These are phyloP conservation scores for Talaromyces borbonicus DNA, from an alignment of 495 filamentous ascomycete genomes.

Conservation along the genomic window DNA sequence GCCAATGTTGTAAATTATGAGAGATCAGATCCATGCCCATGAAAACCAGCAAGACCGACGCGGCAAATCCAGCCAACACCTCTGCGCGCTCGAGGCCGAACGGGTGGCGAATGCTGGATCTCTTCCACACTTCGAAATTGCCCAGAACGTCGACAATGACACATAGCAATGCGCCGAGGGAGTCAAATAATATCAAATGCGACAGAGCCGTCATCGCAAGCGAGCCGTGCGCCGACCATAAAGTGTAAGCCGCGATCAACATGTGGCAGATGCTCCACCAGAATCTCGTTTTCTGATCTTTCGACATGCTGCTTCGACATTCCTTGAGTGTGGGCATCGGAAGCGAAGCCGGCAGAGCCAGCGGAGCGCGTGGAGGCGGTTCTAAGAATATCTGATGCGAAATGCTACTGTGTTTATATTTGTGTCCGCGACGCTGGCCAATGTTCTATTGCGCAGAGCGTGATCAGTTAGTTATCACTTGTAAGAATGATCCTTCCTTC, in stretches of 20 bases:
- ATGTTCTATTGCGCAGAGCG: constrained; percentile 48
- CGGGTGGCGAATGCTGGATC: constrained; percentile 84
- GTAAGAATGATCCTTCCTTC: constrained; percentile 6
- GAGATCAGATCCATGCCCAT: constrained; percentile 93
- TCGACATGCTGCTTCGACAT: constrained; percentile 74
- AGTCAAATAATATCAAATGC: constrained; percentile 90
- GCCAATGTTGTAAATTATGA: constrained; percentile 81
- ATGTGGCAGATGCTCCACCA: constrained; percentile 89
- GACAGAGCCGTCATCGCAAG: constrained; percentile 87
- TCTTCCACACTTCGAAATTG: constrained; percentile 97
- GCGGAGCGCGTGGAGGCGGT: constrained; percentile 76
- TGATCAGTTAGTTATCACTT: constrained; percentile 3
- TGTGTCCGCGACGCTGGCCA: constrained; percentile 88
- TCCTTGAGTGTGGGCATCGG: constrained; percentile 88
- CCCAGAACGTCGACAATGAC: constrained; percentile 84
- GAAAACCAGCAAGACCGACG: constrained; percentile 89
- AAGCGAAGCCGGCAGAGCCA: constrained; percentile 84
- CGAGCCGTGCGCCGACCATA: constrained; percentile 78
- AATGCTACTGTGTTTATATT: constrained; percentile 95
- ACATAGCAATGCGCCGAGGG: constrained; percentile 84
- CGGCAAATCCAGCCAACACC: constrained; percentile 91
- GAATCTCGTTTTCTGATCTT: constrained; percentile 69
- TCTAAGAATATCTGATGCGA: constrained; percentile 96
- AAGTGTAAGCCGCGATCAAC: constrained; percentile 66
- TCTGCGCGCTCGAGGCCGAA: constrained; percentile 89